Evolutionary conservation across 331 rosid genomes (phyloP), one percentile per base, ranked within the genome.

Genomic region (Pyrus hybrid): DNA sequence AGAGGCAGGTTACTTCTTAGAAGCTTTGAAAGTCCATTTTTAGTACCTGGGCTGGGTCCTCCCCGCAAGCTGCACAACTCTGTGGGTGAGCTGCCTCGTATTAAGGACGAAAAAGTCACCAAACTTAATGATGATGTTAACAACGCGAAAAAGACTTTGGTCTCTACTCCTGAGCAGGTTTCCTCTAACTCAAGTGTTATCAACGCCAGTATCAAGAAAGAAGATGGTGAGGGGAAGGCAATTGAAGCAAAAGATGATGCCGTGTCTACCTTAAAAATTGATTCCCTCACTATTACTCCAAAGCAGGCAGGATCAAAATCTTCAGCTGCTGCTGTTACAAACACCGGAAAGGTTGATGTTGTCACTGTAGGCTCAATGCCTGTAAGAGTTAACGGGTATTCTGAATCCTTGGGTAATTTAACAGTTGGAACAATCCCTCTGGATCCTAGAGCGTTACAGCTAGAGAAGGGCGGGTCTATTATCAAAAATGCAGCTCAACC

Each of bases 351-450:
- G 10, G 9, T 58, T 73, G 91, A 83, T 72, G 85, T 90, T 84
- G 80, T 89, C 43, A 93, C 90, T 25, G 96, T 89, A 0, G 98
- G 97, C 49, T 87, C 98, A 63, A 80, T 89, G 84, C 92, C 90
- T 58, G 85, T 91, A 23, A 88, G 82, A 84, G 91, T 91, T 68
- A 87, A 88, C 73, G 98, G 97, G 32, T 85, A 69, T 53, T 51
- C 81, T 0, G 86, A 87, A 80, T 73, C 91, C 29, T 74, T 83
- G 35, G 80, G 93, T 25, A 76, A 85, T 79, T 75, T 89, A 82
- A 93, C 91, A 49, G 86, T 93, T 72, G 98, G 98, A 74, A 93
- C 91, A 14, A 87, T 89, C 76, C 93, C 91, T 25, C 90, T 88
- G 57, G 91, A 93, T 87, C 90, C 92, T 7, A 84, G 72, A 69